A percentile compares a stretch with the other conserved stretches of the same genome.
Conservation (phyloP, 169 alveolate species). For the Plasmodium falciparum region DNA sequence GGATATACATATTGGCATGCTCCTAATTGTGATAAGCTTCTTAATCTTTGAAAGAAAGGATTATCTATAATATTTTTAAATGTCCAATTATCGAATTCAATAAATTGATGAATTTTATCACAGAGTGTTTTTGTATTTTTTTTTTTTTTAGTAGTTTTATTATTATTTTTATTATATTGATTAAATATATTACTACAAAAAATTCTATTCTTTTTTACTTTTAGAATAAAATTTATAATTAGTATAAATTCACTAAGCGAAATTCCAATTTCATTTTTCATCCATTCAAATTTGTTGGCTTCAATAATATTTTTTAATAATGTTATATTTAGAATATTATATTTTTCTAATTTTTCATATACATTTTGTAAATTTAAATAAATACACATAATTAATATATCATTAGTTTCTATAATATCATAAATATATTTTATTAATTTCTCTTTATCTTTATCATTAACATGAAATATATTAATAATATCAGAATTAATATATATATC, state of each 20-base stretch:
- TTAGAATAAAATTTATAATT: constrained; percentile 30
- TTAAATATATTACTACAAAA: constrained; percentile 63
- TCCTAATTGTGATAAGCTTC: constrained; percentile 90
- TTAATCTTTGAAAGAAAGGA: constrained; percentile 89
- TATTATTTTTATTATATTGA: constrained; percentile 8
- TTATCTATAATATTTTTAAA: constrained; percentile 89
- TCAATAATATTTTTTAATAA: constrained; percentile 32
- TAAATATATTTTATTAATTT: constrained; percentile 39
- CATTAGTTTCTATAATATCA: constrained; percentile 40
- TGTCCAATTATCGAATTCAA: constrained; percentile 81
- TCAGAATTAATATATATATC: constrained; percentile 59
- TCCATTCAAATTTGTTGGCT: constrained; percentile 30
- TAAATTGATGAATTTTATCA: constrained; percentile 78
- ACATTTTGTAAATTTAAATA: constrained; percentile 31
- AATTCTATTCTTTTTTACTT: constrained; percentile 60
- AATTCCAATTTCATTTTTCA: constrained; percentile 56
- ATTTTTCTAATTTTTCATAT: constrained; percentile 45
- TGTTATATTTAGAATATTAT: constrained; percentile 28
- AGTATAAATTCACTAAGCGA: constrained; percentile 54
- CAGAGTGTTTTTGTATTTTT: constrained; percentile 50
- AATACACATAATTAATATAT: constrained; percentile 55
- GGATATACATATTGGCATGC: constrained; percentile 90
- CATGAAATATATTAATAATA: constrained; percentile 29
- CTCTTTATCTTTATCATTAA: constrained; percentile 46
- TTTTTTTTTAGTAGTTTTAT: constrained; percentile 7